Percentiles rank a stretch among this genome's conserved stretches.
Evolutionary conservation across 176 grass and related monocot genomes (phyloP).

Genomic region (Triticum turgidum): DNA sequence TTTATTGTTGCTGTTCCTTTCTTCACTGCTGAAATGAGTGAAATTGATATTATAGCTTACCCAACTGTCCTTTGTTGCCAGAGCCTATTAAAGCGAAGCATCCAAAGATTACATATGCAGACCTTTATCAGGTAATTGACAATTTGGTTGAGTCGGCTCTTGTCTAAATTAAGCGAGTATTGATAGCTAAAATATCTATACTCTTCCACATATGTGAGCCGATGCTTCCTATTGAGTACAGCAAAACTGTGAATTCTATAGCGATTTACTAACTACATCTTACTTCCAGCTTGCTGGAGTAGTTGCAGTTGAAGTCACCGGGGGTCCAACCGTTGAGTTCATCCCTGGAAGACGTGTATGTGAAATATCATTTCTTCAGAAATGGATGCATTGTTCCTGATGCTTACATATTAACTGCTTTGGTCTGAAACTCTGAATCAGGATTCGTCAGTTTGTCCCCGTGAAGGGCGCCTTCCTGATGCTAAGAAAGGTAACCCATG

Average conservation of each 20-base stretch:
- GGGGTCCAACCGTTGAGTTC: conserved; percentile 82
- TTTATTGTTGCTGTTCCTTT: conserved; percentile 9
- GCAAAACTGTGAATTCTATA: neutral
- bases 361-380: conserved; percentile 1
- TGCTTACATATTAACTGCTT: conserved; percentile 26
- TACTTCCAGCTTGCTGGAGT: conserved; percentile 81
- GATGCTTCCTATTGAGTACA: neutral
- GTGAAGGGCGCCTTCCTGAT: conserved; percentile 85
- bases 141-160: conserved; percentile 2
- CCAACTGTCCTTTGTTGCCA: conserved; percentile 34
- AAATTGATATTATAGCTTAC: conserved; percentile 29
- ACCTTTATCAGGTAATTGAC: conserved; percentile 88
- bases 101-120: conserved; percentile 87
- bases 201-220: neutral
- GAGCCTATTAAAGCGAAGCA: conserved; percentile 78
- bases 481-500: conserved; percentile 75
- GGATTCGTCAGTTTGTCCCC: conserved; percentile 92
- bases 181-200: neutral
- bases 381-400: neutral
- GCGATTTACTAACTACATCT: conserved; percentile 30
- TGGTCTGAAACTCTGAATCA: conserved; percentile 47
- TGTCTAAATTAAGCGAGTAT: neutral
- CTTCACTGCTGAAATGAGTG: neutral
- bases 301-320: conserved; percentile 94
- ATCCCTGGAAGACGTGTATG: conserved; percentile 79